phyloP scores from a whole-genome alignment of 2,329 filamentous ascomycete species.

The Colletotrichum zoysiae region DNA sequence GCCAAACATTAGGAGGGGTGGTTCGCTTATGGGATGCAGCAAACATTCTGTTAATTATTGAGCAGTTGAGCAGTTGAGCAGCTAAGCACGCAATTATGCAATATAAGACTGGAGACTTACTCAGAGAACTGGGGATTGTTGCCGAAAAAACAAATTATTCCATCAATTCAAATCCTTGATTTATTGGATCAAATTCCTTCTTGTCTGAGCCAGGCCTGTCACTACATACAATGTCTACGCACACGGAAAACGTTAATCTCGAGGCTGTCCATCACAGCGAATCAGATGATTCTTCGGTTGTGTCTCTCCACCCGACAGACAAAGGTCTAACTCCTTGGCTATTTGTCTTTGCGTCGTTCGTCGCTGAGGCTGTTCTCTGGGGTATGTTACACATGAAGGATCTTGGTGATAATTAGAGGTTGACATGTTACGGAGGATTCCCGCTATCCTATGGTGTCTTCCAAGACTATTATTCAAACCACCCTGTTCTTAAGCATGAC shows the following conservation, averaged over 20 bases:
- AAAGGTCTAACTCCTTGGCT: not conserved
- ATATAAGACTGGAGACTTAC: not conserved
- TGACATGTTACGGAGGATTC: conserved; percentile 41
- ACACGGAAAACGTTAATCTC: not conserved
- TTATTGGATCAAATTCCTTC: not conserved
- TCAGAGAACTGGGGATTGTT: not conserved
- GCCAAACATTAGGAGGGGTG: not conserved
- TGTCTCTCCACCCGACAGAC: not conserved
- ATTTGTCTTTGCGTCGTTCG: conserved; percentile 4
- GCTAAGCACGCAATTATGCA: not conserved
- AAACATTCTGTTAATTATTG: not conserved
- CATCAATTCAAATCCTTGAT: not conserved
- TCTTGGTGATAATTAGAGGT: fast-evolving
- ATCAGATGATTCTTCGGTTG: not conserved
- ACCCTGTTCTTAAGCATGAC: conserved; percentile 44
- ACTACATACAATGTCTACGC: not conserved
- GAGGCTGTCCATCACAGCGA: not conserved
- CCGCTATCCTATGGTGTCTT: conserved; percentile 48
- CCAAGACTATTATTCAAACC: conserved; percentile 47
- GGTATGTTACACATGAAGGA: not conserved
- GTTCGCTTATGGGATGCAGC: not conserved
- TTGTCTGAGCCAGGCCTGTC: not conserved
- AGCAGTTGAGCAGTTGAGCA: conserved; percentile 8
- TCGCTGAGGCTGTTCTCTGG: conserved; percentile 20
- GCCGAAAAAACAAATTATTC: not conserved